Evolutionary conservation across 2,329 filamentous ascomycete genomes (phyloP).

Genomic region (Saccharata proteae): DNA sequence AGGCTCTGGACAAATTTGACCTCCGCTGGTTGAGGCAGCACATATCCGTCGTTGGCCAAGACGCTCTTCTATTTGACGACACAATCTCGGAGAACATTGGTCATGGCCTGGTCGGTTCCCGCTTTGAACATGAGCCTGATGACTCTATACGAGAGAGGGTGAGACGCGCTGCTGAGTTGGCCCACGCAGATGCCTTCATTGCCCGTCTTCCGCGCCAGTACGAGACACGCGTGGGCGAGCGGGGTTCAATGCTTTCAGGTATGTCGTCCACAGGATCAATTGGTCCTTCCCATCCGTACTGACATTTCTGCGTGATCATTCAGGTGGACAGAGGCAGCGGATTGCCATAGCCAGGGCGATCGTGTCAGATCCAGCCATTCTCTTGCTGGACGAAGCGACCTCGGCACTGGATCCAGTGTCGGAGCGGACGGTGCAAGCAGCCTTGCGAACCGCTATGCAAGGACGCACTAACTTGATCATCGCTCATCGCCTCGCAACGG

Average conservation of each 20-base stretch:
- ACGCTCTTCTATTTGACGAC: slow-evolving; percentile 80
- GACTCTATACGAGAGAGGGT: slow-evolving; percentile 45
- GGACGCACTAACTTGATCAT: slow-evolving; percentile 93
- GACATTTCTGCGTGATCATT: background rate
- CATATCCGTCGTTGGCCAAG: slow-evolving; percentile 84
- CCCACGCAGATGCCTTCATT: slow-evolving; percentile 92
- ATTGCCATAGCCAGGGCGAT: slow-evolving; percentile 88
- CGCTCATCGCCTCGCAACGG: slow-evolving; percentile 88
- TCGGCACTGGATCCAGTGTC: slow-evolving; percentile 89
- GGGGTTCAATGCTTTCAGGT: slow-evolving; percentile 71
- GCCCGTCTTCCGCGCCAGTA: slow-evolving; percentile 72
- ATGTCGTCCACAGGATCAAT: slow-evolving; percentile 61
- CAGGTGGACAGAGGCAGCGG: slow-evolving; percentile 88
- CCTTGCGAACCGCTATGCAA: slow-evolving; percentile 71
- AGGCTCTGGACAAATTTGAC: slow-evolving; percentile 70
- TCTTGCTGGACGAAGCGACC: slow-evolving; percentile 90
- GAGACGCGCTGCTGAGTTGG: slow-evolving; percentile 71
- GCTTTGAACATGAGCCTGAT: slow-evolving; percentile 46
- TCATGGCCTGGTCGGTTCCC: slow-evolving; percentile 81
- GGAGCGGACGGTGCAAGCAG: slow-evolving; percentile 87
- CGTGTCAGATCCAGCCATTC: slow-evolving; percentile 80
- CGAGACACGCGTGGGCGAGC: slow-evolving; percentile 88
- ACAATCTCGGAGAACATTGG: slow-evolving; percentile 83
- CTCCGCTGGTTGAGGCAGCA: slow-evolving; percentile 85
- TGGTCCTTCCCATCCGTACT: slow-evolving; percentile 66